Base-by-base conservation (phyloP, 1,284 basidiomycete species). In the Malassezia obtusa region DNA sequence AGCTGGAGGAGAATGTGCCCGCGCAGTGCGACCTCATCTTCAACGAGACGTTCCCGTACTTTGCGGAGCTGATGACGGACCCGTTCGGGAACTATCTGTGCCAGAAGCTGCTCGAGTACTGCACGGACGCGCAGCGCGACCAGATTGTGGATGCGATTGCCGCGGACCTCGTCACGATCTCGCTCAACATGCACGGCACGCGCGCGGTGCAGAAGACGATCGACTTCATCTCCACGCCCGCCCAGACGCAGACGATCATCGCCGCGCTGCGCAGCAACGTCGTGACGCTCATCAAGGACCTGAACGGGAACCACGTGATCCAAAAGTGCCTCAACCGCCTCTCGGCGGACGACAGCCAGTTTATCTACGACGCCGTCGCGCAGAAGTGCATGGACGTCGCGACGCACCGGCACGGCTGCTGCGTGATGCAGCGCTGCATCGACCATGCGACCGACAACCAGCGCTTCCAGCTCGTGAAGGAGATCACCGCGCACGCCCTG, bases 131-230 rank as follows among this genome's bases (percentile, higher is more conserved):
- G 71, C 94, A 98, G 74, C 83, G 94, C 58, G 92, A 91, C 73
- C 80, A 90, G 44, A 94, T 98, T 58, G 95, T 94, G 76, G 92
- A 98, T 75, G 90, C 89, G 21, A 92, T 99, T 47, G 89, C 90
- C 31, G 86, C 89, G 69, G 94, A 99, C 67, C 80, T 99, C 46
- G 94, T 99, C 65, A 89, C 86, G 69, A 98, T 99, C 74, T 95
- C 90, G 39, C 80, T 99, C 66, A 99, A 98, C 78, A 99, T 99
- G 94, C 94, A 99, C 77, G 94, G 94, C 36, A 99, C 94, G 33
- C 84, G 94, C 57, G 94, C 94, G 24, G 94, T 98, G 49, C 94
- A 99, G 78, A 98, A 98, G 80, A 98, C 96, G 90, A 95, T 99
- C 64, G 94, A 99, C 77, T 98, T 95, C 78, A 78, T 99, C 37